Evolutionary conservation across 2,329 filamentous ascomycete species (phyloP).

Genomic region (Plectosphaerella plurivora): DNA sequence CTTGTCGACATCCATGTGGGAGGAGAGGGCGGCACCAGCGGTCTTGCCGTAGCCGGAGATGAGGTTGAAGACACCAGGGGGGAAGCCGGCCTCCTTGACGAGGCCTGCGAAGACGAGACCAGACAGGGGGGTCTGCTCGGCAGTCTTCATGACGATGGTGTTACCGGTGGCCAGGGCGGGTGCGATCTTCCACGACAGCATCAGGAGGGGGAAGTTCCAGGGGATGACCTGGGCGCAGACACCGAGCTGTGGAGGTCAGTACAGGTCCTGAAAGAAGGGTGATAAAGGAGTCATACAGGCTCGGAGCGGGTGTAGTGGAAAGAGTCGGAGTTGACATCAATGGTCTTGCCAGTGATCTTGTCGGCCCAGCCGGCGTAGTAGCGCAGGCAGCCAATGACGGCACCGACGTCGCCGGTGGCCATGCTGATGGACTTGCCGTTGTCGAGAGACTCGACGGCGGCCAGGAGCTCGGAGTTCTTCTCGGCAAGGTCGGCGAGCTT

Average conservation of each 20-base stretch:
- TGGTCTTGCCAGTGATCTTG: conserved; percentile 85
- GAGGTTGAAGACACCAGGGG: conserved; percentile 72
- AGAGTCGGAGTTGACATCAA: conserved; percentile 72
- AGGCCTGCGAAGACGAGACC: conserved; percentile 61
- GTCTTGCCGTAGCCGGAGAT: conserved; percentile 74
- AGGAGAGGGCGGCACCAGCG: conserved; percentile 70
- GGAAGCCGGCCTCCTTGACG: conserved; percentile 74
- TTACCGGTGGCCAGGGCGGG: conserved; percentile 71
- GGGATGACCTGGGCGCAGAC: conserved; percentile 86
- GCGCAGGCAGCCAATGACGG: conserved; percentile 66
- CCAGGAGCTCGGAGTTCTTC: conserved; percentile 71
- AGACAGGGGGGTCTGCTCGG: conserved; percentile 72
- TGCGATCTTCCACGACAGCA: conserved; percentile 79
- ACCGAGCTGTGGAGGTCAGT: conserved; percentile 46
- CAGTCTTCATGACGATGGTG: conserved; percentile 68
- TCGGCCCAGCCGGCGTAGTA: conserved; percentile 76
- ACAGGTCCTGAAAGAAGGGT: neutral
- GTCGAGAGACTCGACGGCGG: conserved; percentile 81
- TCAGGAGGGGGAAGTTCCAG: conserved; percentile 83
- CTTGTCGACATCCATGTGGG: conserved; percentile 81
- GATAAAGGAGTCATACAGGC: conserved; percentile 44
- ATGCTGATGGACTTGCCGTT: conserved; percentile 78
- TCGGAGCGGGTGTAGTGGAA: conserved; percentile 82
- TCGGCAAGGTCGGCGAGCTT: conserved; percentile 80
- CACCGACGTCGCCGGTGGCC: conserved; percentile 70